Evolutionary conservation across 208 protist species (phyloP).

Genomic region (Leishmania tarentolae): DNA sequence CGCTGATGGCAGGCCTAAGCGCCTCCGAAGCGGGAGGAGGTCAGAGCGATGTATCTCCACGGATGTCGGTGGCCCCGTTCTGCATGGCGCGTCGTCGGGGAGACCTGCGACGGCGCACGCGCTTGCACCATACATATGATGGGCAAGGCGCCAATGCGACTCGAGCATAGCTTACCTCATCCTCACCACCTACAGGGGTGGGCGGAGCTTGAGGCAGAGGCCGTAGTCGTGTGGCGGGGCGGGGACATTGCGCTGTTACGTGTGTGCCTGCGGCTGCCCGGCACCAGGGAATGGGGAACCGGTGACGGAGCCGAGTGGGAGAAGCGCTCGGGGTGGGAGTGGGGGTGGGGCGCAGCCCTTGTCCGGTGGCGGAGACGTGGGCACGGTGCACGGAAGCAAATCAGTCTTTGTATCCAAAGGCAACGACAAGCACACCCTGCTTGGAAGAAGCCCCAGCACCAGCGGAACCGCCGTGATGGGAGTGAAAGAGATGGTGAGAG

Average conservation of each 20-base stretch:
- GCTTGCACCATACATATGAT: background rate
- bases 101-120: background rate
- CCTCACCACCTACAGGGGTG: background rate
- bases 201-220: background rate
- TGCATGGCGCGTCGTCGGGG: background rate
- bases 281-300: background rate
- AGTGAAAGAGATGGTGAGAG: background rate
- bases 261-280: background rate
- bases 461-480: background rate
- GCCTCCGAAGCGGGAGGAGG: background rate
- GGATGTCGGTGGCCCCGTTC: background rate
- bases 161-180: background rate
- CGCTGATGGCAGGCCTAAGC: background rate
- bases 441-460: background rate
- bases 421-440: background rate
- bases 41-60: background rate
- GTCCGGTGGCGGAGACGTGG: background rate
- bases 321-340: too few relatives aligned
- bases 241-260: background rate
- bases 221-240: background rate
- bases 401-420: background rate
- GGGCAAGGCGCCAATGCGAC: background rate
- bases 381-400: background rate
- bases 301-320: background rate
- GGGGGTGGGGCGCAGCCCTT: too few relatives aligned